These are phyloP conservation scores for Magnusiomyces ingens DNA, from an alignment of 1,139 yeast species.

Conservation along the genomic window DNA sequence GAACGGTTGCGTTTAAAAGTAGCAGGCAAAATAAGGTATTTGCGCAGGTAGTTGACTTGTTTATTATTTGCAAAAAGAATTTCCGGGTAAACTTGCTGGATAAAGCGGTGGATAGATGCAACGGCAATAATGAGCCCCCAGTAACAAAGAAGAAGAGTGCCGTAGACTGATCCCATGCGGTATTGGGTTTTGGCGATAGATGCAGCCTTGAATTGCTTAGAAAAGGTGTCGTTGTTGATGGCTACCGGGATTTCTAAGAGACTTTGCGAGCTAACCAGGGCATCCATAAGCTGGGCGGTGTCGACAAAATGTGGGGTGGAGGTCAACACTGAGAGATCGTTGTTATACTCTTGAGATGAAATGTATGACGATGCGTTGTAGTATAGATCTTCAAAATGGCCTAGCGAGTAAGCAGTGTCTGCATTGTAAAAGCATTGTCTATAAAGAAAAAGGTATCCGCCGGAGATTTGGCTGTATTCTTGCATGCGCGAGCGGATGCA, in stretches of 20 bases:
- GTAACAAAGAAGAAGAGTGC: slow-evolving; percentile 23
- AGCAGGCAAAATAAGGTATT: slow-evolving; percentile 31
- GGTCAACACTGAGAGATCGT: background rate
- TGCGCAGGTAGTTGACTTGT: slow-evolving; percentile 22
- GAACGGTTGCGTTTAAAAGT: slow-evolving; percentile 26
- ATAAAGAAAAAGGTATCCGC: slow-evolving; percentile 12
- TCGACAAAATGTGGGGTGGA: background rate
- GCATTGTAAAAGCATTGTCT: slow-evolving; percentile 14
- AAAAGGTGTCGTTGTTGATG: slow-evolving; percentile 1
- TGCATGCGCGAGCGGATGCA: slow-evolving; percentile 11
- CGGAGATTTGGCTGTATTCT: slow-evolving; percentile 7
- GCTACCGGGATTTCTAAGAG: background rate
- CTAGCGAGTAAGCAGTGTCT: slow-evolving; percentile 7
- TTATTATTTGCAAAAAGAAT: slow-evolving; percentile 15
- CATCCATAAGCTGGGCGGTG: background rate
- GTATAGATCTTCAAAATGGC: slow-evolving; percentile 13
- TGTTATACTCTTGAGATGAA: background rate
- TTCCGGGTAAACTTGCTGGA: slow-evolving; percentile 18
- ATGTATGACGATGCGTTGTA: slow-evolving; percentile 7
- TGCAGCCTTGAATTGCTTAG: slow-evolving; percentile 9
- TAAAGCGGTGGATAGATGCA: slow-evolving; percentile 19
- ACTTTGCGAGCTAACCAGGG: background rate
- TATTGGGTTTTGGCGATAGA: slow-evolving; percentile 14
- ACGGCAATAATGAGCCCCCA: slow-evolving; percentile 21
- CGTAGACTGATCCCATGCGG: slow-evolving; percentile 31